Percentiles rank a stretch among this genome's conserved stretches.
Conservation (phyloP, 2,329 filamentous ascomycete species). For the Coleophoma eucalyptorum region DNA sequence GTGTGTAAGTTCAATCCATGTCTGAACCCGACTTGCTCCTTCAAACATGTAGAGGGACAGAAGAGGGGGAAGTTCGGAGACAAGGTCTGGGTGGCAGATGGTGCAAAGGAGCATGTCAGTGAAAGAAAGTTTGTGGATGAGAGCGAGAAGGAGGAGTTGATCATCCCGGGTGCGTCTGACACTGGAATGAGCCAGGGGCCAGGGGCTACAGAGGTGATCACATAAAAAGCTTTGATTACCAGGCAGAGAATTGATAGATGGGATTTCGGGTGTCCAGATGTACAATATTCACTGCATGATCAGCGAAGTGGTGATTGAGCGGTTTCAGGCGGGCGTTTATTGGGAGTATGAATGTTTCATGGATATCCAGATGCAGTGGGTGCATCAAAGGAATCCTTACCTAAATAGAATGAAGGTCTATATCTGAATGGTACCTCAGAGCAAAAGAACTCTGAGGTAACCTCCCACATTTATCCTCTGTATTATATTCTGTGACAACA, state of each 20-base stretch:
- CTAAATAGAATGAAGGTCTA: constrained; percentile 22
- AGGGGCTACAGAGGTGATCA: constrained; percentile 15
- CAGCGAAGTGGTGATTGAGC: background rate
- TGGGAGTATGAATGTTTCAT: background rate
- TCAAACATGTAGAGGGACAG: constrained; percentile 89
- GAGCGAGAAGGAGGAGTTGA: constrained; percentile 51
- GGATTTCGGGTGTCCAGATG: constrained; percentile 9
- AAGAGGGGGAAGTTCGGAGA: constrained; percentile 76
- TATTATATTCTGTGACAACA: background rate
- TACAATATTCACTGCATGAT: constrained; percentile 10
- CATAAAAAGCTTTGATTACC: constrained; percentile 10
- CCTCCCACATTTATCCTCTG: constrained; percentile 2
- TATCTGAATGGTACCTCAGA: constrained; percentile 17
- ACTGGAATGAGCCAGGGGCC: constrained; percentile 10
- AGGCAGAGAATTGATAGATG: background rate
- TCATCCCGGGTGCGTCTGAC: constrained; percentile 18
- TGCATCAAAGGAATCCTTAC: background rate
- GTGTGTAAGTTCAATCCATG: constrained; percentile 91
- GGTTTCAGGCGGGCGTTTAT: constrained; percentile 10
- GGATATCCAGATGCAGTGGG: background rate
- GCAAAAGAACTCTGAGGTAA: constrained; percentile 20
- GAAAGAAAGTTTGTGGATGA: constrained; percentile 85
- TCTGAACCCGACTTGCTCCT: constrained; percentile 81
- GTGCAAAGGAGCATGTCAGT: constrained; percentile 66
- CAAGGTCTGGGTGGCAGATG: constrained; percentile 80